A percentile compares a stretch with the other conserved stretches of the same genome.
Evolutionary conservation across 768 basidiomycete species (phyloP).

Genomic region (Boletus subparvulus): DNA sequence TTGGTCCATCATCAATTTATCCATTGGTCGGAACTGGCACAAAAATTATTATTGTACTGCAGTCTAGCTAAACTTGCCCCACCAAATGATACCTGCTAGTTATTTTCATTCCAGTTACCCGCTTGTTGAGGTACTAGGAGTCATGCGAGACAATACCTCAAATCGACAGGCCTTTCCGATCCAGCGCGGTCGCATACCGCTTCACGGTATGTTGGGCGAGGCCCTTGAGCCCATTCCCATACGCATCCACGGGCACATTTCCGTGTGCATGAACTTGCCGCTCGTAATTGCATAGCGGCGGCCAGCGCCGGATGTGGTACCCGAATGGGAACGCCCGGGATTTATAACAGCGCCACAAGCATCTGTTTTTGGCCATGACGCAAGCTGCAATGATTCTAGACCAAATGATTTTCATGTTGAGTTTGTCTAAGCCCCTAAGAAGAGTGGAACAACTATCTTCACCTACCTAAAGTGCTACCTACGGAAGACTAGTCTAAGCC

Average conservation of each 20-base stretch:
- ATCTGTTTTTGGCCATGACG: no score
- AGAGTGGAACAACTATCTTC: no score
- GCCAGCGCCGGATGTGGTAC: no score
- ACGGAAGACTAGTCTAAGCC: no score
- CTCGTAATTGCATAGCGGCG: no score
- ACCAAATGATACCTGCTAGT: constrained; percentile 35
- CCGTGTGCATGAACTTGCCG: no score
- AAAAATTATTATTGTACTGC: constrained; percentile 30
- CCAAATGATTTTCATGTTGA: no score
- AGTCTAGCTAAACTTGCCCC: constrained; percentile 14
- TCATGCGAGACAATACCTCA: constrained; percentile 53
- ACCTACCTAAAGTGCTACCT: no score
- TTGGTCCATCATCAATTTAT: constrained; percentile 12
- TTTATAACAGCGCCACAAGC: no score
- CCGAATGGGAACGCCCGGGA: no score
- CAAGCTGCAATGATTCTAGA: no score
- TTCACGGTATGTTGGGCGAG: constrained; percentile 92
- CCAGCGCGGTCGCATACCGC: constrained; percentile 84
- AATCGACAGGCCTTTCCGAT: constrained; percentile 83
- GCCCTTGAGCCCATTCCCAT: constrained; percentile 86
- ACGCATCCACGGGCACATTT: constrained; percentile 67
- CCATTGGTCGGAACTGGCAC: constrained; percentile 23
- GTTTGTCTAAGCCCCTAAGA: no score
- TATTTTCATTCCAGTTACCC: constrained; percentile 79
- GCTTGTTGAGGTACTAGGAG: constrained; percentile 62